Percentiles rank a stretch among this genome's conserved stretches.
phyloP scores from a whole-genome alignment of 768 basidiomycete species.

The Pleurotus giganteus region DNA sequence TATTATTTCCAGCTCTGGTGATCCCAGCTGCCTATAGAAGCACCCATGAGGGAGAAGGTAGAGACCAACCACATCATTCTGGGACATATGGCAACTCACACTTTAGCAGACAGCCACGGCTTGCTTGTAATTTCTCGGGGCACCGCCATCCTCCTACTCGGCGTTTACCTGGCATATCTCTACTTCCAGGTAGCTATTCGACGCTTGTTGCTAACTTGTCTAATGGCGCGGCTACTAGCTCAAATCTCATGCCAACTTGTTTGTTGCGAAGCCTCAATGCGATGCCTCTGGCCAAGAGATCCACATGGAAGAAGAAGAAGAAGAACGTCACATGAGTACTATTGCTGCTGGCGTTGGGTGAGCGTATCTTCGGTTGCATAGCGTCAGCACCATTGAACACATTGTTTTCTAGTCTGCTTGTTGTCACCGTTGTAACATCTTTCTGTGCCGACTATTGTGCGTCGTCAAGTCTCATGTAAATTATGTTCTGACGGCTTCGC shows the following conservation, averaged over 20 bases:
- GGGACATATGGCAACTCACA: not conserved
- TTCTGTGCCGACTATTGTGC: slow-evolving; percentile 87
- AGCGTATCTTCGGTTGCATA: slow-evolving; percentile 22
- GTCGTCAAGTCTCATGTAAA: slow-evolving; percentile 29
- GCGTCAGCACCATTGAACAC: not conserved
- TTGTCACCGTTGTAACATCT: slow-evolving; percentile 76
- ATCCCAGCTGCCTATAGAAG: slow-evolving; percentile 86
- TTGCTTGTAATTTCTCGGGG: slow-evolving; percentile 77
- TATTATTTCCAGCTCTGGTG: slow-evolving; percentile 55
- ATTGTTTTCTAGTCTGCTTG: slow-evolving; percentile 48
- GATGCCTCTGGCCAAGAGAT: slow-evolving; percentile 16
- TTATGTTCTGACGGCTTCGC: slow-evolving; percentile 20
- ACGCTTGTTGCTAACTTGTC: not conserved
- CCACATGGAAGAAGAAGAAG: slow-evolving; percentile 32
- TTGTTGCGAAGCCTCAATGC: slow-evolving; percentile 24
- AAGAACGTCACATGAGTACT: slow-evolving; percentile 65
- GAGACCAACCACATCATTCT: not conserved
- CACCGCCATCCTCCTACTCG: slow-evolving; percentile 71
- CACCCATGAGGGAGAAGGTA: slow-evolving; percentile 26
- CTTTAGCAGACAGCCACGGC: slow-evolving; percentile 35
- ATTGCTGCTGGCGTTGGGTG: slow-evolving; percentile 59
- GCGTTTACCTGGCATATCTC: slow-evolving; percentile 73
- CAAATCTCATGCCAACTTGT: slow-evolving; percentile 67
- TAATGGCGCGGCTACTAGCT: slow-evolving; percentile 40
- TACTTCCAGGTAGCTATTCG: slow-evolving; percentile 61